Percentiles rank a stretch among this genome's conserved stretches.
These are phyloP conservation scores for Furcasterigmium furcatum DNA, from an alignment of 2,329 filamentous ascomycete species.

Conservation along the genomic window DNA sequence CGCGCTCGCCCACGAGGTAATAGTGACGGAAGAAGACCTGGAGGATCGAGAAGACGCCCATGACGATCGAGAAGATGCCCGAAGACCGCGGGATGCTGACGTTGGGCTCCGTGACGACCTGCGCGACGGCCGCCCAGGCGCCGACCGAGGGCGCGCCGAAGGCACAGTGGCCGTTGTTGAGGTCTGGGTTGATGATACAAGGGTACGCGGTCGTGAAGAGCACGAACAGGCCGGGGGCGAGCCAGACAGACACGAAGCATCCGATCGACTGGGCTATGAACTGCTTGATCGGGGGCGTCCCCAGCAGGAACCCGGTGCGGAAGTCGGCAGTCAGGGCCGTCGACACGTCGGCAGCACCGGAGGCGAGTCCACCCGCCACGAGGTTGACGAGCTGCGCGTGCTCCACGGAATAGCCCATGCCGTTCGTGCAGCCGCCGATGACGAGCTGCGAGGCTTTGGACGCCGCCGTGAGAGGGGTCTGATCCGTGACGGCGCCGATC, in stretches of 20 bases:
- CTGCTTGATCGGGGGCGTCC: slow-evolving; percentile 56
- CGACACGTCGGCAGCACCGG: slow-evolving; percentile 42
- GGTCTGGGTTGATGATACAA: slow-evolving; percentile 49
- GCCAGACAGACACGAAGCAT: slow-evolving; percentile 54
- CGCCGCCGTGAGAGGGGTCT: slow-evolving; percentile 62
- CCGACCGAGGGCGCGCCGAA: slow-evolving; percentile 57
- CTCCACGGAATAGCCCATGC: slow-evolving; percentile 39
- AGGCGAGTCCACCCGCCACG: slow-evolving; percentile 48
- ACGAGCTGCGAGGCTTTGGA: slow-evolving; percentile 66
- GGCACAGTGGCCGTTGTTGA: slow-evolving; percentile 37
- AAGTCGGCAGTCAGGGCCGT: slow-evolving; percentile 53
- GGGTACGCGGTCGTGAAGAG: slow-evolving; percentile 61
- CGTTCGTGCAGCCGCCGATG: slow-evolving; percentile 54
- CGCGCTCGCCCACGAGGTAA: slow-evolving; percentile 47
- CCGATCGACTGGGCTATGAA: slow-evolving; percentile 58
- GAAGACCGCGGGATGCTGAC: slow-evolving; percentile 52
- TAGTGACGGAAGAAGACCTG: slow-evolving; percentile 54
- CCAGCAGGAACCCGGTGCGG: slow-evolving; percentile 58
- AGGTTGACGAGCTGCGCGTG: slow-evolving; percentile 57
- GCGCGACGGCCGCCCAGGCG: slow-evolving; percentile 57
- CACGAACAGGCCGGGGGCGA: slow-evolving; percentile 60
- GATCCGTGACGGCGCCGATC: slow-evolving; percentile 57
- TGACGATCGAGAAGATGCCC: slow-evolving; percentile 55
- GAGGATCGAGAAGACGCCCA: slow-evolving; percentile 45
- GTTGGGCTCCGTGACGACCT: slow-evolving; percentile 54